These are phyloP conservation scores for Escovopsis weberi DNA, from an alignment of 2,329 filamentous ascomycete species.

Conservation along the genomic window DNA sequence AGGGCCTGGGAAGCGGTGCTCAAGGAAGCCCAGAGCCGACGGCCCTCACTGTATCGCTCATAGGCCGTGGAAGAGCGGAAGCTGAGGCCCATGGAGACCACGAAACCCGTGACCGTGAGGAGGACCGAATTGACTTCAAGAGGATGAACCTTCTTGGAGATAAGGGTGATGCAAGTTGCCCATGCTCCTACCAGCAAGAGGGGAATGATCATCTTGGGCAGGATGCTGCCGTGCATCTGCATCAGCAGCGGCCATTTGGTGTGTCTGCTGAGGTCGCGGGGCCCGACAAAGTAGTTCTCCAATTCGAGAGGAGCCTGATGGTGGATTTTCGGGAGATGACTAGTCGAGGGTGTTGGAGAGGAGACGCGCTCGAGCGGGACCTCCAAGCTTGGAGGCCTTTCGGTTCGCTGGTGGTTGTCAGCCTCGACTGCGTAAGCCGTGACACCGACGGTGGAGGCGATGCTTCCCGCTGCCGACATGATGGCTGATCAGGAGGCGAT, in stretches of 20 bases:
- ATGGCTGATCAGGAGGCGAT: background rate
- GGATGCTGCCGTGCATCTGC: slow-evolving; percentile 60
- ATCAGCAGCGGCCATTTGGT: slow-evolving; percentile 66
- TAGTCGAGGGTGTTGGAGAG: slow-evolving; percentile 17
- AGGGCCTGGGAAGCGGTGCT: slow-evolving; percentile 51
- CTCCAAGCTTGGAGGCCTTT: background rate
- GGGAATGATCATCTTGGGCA: slow-evolving; percentile 61
- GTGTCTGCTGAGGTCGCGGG: slow-evolving; percentile 55
- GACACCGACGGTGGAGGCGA: background rate
- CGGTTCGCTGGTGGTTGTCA: background rate
- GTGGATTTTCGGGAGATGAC: slow-evolving; percentile 11
- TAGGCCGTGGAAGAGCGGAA: slow-evolving; percentile 68
- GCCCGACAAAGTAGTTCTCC: slow-evolving; percentile 50
- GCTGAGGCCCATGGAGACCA: slow-evolving; percentile 63
- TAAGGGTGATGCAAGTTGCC: slow-evolving; percentile 49
- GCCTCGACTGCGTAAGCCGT: background rate
- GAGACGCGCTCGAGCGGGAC: slow-evolving; percentile 6
- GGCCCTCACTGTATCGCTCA: slow-evolving; percentile 53
- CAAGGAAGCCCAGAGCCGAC: slow-evolving; percentile 47
- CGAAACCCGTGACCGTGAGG: slow-evolving; percentile 66
- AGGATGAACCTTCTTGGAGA: slow-evolving; percentile 30
- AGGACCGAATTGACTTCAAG: slow-evolving; percentile 29
- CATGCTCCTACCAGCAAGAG: slow-evolving; percentile 47
- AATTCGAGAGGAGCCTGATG: slow-evolving; percentile 29
- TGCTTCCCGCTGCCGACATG: background rate